These are phyloP conservation scores for Chrysoporthe puriensis DNA, from an alignment of 2,329 filamentous ascomycete species.

Conservation along the genomic window DNA sequence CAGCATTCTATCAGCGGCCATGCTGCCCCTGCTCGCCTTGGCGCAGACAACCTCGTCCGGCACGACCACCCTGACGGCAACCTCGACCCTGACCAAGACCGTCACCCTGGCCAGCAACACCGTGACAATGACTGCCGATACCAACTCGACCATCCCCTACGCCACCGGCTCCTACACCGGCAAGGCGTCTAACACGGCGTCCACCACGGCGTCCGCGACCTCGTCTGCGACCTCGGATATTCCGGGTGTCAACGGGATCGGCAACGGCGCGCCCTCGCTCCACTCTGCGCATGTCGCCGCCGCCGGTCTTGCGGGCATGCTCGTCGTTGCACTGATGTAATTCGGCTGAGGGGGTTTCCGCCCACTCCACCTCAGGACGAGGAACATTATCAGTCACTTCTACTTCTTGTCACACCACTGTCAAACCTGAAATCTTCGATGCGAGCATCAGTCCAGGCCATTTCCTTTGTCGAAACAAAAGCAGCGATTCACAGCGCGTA, in stretches of 20 bases:
- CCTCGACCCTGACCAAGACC: slow-evolving; percentile 53
- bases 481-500: slow-evolving; percentile 17
- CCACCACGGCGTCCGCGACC: slow-evolving; percentile 32
- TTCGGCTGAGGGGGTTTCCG: slow-evolving; percentile 6
- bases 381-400: not conserved
- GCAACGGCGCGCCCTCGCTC: slow-evolving; percentile 43
- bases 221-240: slow-evolving; percentile 38
- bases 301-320: slow-evolving; percentile 54
- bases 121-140: slow-evolving; percentile 35
- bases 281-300: slow-evolving; percentile 49
- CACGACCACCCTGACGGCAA: slow-evolving; percentile 54
- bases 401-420: slow-evolving; percentile 16
- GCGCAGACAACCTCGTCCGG: slow-evolving; percentile 47
- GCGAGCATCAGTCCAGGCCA: slow-evolving; percentile 35
- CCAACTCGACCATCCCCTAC: slow-evolving; percentile 38
- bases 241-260: slow-evolving; percentile 40
- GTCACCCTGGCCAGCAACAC: slow-evolving; percentile 45
- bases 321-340: slow-evolving; percentile 58
- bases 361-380: not conserved
- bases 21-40: slow-evolving; percentile 58
- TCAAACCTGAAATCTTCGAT: slow-evolving; percentile 35
- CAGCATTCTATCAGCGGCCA: slow-evolving; percentile 49
- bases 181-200: slow-evolving; percentile 29
- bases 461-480: slow-evolving; percentile 34
- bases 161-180: slow-evolving; percentile 34